Conservation (phyloP, 345 rosid species). For the Carallia brachiata region DNA sequence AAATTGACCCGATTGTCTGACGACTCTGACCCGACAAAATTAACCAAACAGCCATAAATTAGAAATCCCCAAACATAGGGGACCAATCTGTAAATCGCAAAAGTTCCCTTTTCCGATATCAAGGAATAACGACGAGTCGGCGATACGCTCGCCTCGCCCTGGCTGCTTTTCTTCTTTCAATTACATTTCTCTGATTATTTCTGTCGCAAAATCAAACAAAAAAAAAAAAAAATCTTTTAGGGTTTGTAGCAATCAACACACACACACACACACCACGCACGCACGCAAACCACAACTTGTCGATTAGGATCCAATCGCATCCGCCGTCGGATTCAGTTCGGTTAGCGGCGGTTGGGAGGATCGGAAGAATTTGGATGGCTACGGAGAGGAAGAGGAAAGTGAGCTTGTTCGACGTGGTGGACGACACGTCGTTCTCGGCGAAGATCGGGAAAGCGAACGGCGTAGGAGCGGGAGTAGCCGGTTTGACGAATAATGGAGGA, state of each 20-base stretch:
- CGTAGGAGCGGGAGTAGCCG: conserved; percentile 15
- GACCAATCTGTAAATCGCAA: conserved; percentile 14
- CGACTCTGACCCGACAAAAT: no score
- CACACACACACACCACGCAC: no score
- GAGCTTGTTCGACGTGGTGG: conserved; percentile 89
- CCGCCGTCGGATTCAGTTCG: background rate
- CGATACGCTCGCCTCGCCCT: background rate
- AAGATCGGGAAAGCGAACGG: conserved; percentile 48
- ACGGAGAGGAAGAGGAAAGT: conserved; percentile 93
- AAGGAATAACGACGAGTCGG: background rate
- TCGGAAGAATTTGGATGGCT: conserved; percentile 40
- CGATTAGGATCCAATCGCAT: conserved; percentile 5
- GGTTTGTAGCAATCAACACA: background rate
- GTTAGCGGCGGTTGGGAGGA: background rate
- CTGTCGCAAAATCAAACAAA: no score
- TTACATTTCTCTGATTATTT: no score
- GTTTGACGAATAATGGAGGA: conserved; percentile 15
- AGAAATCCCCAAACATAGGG: background rate
- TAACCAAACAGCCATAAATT: no score
- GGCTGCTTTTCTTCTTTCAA: background rate
- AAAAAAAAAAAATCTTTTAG: background rate
- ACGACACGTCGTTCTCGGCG: conserved; percentile 53
- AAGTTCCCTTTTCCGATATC: background rate
- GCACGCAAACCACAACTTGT: background rate
- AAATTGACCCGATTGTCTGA: no score